Evolutionary conservation across 2,329 filamentous ascomycete species (phyloP), one percentile per base, ranked within the genome.

Genomic region (Chaetoscypha palmicola): DNA sequence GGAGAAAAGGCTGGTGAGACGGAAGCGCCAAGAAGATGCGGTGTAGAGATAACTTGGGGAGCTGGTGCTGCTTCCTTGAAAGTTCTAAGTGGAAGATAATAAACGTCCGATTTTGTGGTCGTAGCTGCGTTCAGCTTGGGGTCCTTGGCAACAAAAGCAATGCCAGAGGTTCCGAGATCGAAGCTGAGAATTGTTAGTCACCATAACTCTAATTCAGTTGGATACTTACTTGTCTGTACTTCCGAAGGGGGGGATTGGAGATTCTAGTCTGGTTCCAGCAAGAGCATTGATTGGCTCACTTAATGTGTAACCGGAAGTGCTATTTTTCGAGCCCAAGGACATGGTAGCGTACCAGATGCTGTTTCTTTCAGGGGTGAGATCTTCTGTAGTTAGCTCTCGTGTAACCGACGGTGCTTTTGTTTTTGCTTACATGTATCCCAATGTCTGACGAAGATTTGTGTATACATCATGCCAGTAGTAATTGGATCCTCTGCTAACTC

Each of bases 1-100:
- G 77, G 77, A 3, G 86, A 89, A 65, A 94, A 94, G 0, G 74
- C 72, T 0, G 87, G 86, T 1, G 19, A 30, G 3, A 38, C 36
- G 1, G 54, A 58, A 23, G 50, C 50, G 14, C 55, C 55, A 34
- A 54, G 46, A n/a, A 57, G 43, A 4, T 39, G 35, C 3, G 54
- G 54, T 10, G 54, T 58, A 10, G 33, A 28, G 16, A 56, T 34
- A 5, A 50, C 23, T 33, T 50, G 43, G 2, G 51, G 43, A n/a
- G 35, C 17, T 2, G 48, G 32, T 28, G 47, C 43, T 23, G 48
- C n/a, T 30, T 52, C 50, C 9, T 44, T 49, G 40, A 56, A 58
- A 19, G 45, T 53, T 4, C 35, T 47, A n/a, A 58, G 42, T 3
- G 49, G 47, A n/a, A 58, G 20, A 21, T 50, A 58, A 35, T 54